A percentile compares a stretch with the other conserved stretches of the same genome.
phyloP scores from a whole-genome alignment of 768 basidiomycete genomes.

The Lentinula sp. region DNA sequence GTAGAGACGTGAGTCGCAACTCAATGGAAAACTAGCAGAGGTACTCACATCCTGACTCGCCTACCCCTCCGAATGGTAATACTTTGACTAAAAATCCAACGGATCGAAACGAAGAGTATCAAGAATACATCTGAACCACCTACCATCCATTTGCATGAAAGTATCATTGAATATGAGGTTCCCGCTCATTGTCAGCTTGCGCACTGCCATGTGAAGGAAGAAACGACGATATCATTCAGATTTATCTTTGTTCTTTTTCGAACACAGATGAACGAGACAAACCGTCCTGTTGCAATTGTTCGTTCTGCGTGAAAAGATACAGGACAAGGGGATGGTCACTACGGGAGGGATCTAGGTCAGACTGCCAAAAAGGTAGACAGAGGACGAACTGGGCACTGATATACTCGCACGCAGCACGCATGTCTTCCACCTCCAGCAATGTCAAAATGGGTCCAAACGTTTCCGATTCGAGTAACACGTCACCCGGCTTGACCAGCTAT shows the following conservation, averaged over 20 bases:
- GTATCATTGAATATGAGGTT: slow-evolving; percentile 65
- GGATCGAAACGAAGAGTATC: background rate
- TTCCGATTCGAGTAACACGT: slow-evolving; percentile 77
- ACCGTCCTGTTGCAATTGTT: slow-evolving; percentile 58
- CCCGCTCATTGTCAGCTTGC: slow-evolving; percentile 67
- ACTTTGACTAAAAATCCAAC: slow-evolving; percentile 36
- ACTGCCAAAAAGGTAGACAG: background rate
- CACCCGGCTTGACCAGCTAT: slow-evolving; percentile 43
- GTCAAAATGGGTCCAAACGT: slow-evolving; percentile 82
- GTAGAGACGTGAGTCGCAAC: background rate
- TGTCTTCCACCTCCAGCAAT: slow-evolving; percentile 59
- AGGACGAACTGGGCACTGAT: slow-evolving; percentile 33
- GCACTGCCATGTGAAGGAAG: slow-evolving; percentile 34
- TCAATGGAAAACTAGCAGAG: background rate
- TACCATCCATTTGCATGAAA: slow-evolving; percentile 54
- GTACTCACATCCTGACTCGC: slow-evolving; percentile 62
- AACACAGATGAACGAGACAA: slow-evolving; percentile 5
- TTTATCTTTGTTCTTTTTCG: background rate
- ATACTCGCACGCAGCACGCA: slow-evolving; percentile 68
- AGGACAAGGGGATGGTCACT: slow-evolving; percentile 64
- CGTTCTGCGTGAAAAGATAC: slow-evolving; percentile 68
- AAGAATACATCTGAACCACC: slow-evolving; percentile 13
- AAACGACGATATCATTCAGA: background rate
- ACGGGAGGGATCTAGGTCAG: background rate
- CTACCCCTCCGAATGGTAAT: slow-evolving; percentile 71